These are phyloP conservation scores for Hypericum androsaemum DNA, from an alignment of 345 rosid species.

Conservation along the genomic window DNA sequence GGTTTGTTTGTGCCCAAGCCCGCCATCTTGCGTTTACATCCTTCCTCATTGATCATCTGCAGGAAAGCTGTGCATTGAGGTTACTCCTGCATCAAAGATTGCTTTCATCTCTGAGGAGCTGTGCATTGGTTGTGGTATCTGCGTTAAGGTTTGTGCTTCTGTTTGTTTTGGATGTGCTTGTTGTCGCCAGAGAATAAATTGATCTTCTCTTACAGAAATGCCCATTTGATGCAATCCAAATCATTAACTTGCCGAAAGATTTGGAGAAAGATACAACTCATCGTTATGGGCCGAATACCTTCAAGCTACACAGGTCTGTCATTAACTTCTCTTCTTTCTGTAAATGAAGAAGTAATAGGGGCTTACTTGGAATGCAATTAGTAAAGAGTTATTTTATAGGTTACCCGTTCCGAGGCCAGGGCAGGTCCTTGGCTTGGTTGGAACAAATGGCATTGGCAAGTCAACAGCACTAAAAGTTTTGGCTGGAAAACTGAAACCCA, in stretches of 20 bases:
- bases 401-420: slow-evolving; percentile 98
- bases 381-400: slow-evolving; percentile 31
- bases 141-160: slow-evolving; percentile 65
- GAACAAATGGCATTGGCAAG: slow-evolving; percentile 97
- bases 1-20: neutral
- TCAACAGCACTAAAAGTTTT: slow-evolving; percentile 92
- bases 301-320: slow-evolving; percentile 78
- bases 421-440: slow-evolving; percentile 98
- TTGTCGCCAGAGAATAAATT: neutral
- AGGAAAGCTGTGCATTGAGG: slow-evolving; percentile 98
- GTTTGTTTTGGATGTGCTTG: too few relatives aligned
- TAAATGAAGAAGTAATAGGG: too few relatives aligned
- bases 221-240: slow-evolving; percentile 95
- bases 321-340: neutral
- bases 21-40: too few relatives aligned
- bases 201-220: slow-evolving; percentile 56
- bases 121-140: slow-evolving; percentile 96
- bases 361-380: too few relatives aligned
- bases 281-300: slow-evolving; percentile 93
- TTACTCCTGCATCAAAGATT: slow-evolving; percentile 59
- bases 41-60: neutral
- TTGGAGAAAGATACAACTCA: slow-evolving; percentile 92
- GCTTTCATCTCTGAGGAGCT: slow-evolving; percentile 96
- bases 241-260: slow-evolving; percentile 92
- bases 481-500: slow-evolving; percentile 96